Evolutionary conservation across 2,329 filamentous ascomycete species (phyloP).

Genomic region (Ophiostoma piceae): DNA sequence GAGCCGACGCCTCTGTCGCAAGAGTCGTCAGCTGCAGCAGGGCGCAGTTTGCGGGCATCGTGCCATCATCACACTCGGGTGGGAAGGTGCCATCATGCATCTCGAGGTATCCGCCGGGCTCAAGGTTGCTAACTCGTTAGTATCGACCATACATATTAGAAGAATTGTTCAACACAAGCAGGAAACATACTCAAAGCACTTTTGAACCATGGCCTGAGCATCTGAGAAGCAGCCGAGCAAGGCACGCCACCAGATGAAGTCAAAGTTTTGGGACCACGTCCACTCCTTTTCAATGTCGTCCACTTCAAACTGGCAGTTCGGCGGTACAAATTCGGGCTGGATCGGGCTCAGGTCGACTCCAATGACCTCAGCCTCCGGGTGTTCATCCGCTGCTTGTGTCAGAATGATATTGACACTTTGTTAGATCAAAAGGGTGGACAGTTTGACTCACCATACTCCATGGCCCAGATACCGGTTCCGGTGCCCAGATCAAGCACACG

Average conservation of each 20-base stretch:
- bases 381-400: constrained; percentile 24
- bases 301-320: constrained; percentile 27
- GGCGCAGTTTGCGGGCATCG: constrained; percentile 23
- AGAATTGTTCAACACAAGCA: background rate
- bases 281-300: constrained; percentile 30
- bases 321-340: constrained; percentile 26
- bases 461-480: constrained; percentile 28
- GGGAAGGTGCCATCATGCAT: constrained; percentile 29
- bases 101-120: constrained; percentile 29
- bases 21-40: constrained; percentile 17
- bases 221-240: constrained; percentile 28
- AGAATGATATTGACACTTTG: background rate
- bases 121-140: constrained; percentile 24
- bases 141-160: background rate
- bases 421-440: no score
- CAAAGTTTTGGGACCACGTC: constrained; percentile 28
- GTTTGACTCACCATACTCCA: constrained; percentile 26
- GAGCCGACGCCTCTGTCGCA: constrained; percentile 23
- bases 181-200: constrained; percentile 24
- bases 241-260: constrained; percentile 29
- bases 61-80: constrained; percentile 26
- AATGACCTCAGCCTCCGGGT: constrained; percentile 28
- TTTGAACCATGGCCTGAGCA: constrained; percentile 24
- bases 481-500: constrained; percentile 29
- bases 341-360: constrained; percentile 29